Base-by-base conservation (phyloP, 2,329 filamentous ascomycete species). In the Diplodia scrobiculata region DNA sequence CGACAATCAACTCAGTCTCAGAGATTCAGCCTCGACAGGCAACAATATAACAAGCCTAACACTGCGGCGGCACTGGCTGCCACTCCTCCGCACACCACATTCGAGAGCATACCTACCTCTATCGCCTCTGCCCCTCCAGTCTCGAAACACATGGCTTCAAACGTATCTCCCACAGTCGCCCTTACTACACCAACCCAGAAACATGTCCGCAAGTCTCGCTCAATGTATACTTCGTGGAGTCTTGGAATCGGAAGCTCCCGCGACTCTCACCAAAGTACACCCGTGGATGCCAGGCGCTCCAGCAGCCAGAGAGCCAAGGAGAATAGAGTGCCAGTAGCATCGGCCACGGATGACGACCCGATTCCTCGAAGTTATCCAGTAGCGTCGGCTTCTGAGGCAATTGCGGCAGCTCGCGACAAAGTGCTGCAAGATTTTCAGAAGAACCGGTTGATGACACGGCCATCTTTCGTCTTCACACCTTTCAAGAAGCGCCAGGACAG, bases 401-500 rank as follows among this genome's bases (percentile, higher is more conserved):
- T 66, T 6, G 36, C 55, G 21, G 68, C 71, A 13, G 78, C 76
- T 27, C 73, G 79, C 54, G 79, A 81, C 67, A 76, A 72, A 27
- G 76, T 74, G 65, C 67, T 82, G 2, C 78, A 80, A 63, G 73
- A 74, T 27, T 78, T 80, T 27, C 77, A 80, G 50, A 74, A 79
- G 51, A 47, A 36, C 52, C 75, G 77, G 41, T 66, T 80, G 17
- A 76, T 77, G 58, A 75, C 79, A 55, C 77, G 78, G 21, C 78
- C 77, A 17, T 82, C 80, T 1, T 72, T 81, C 64, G 78, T 81
- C 48, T 68, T 81, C 6, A 76, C 75, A 5, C 76, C 80, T 0
- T 80, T 82, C 71, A 79, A 77, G 68, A 82, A 79, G 67, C 74
- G 78, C 21, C 76, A 75, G 21, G 73, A 75, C n/a, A 75, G 73